Percentiles rank a stretch among this genome's conserved stretches.
Evolutionary conservation across 2,329 filamentous ascomycete species (phyloP).

Genomic region (Geosmithia flava): DNA sequence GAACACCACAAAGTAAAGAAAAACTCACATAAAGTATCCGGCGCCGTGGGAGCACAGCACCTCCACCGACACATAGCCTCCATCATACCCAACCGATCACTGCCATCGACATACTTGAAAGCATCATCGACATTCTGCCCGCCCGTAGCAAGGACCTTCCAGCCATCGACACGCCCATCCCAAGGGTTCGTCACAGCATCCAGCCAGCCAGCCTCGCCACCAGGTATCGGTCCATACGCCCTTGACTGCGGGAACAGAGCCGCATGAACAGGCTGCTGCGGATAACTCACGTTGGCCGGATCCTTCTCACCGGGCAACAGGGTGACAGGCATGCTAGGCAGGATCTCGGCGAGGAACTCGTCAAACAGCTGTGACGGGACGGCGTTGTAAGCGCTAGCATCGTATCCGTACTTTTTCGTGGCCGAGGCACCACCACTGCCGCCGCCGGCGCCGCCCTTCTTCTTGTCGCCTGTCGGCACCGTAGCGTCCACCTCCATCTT

Average conservation of each 20-base stretch:
- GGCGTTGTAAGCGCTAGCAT: constrained; percentile 77
- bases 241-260: constrained; percentile 78
- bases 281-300: constrained; percentile 78
- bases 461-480: constrained; percentile 1
- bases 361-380: constrained; percentile 76
- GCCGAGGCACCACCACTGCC: constrained; percentile 23
- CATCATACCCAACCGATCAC: constrained; percentile 77
- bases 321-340: constrained; percentile 81
- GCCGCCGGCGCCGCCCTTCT: not conserved
- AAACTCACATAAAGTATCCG: constrained; percentile 80
- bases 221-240: constrained; percentile 45
- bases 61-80: constrained; percentile 91
- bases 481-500: constrained; percentile 24
- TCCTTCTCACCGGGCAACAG: constrained; percentile 75
- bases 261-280: constrained; percentile 85
- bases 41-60: constrained; percentile 82
- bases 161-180: constrained; percentile 83
- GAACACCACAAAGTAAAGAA: too few relatives aligned
- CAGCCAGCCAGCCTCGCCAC: constrained; percentile 52
- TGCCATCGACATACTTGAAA: constrained; percentile 74
- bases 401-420: constrained; percentile 86
- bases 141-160: constrained; percentile 73
- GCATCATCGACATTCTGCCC: constrained; percentile 93
- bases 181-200: constrained; percentile 88
- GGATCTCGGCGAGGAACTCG: constrained; percentile 64